Base-by-base conservation (phyloP, 805 yeast genomes). In the Barnettozyma sp. region DNA sequence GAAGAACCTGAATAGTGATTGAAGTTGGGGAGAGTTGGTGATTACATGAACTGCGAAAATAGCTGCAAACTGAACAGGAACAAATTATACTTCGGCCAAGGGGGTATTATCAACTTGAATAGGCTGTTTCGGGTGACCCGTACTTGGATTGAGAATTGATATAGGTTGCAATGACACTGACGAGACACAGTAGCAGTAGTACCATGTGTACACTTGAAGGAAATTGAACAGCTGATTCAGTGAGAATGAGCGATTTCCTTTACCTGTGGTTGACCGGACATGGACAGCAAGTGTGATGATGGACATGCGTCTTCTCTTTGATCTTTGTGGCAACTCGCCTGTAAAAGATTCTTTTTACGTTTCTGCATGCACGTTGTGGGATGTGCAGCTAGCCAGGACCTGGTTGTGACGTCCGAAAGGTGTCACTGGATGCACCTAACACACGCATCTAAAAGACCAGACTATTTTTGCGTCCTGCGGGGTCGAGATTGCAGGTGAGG, bases 251-350 rank as follows among this genome's bases (percentile, higher is more conserved):
- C 24, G 12, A 14, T 13, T n/a, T 11, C 15, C 26, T 10, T 24
- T 15, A 10, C 35, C 23, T 2, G 20, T n/a, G n/a, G n/a, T n/a
- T n/a, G n/a, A n/a, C n/a, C n/a, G n/a, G n/a, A n/a, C n/a, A 8
- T 20, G 24, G 2, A 34, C 18, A 14, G 43, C 31, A 3, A 50
- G 34, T 1, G 31, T 36, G 11, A 26, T 21, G 17, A 50, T 50
- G 21, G 38, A 36, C 16, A 16, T 48, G 39, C 5, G 55, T 50
- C 37, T 45, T 48, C 16, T 43, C 42, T 24, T 47, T 44, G 30
- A 50, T 41, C 35, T 33, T 43, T 39, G 48, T 50, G 5, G 55
- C 53, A 6, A 53, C 55, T 6, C 50, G 45, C 33, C 48, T 50
- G 22, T 49, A 48, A 9, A 51, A 38, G 12, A 48, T 34, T 35